Base-by-base conservation (phyloP, 2,329 filamentous ascomycete genomes). In the Xylaria sp. region DNA sequence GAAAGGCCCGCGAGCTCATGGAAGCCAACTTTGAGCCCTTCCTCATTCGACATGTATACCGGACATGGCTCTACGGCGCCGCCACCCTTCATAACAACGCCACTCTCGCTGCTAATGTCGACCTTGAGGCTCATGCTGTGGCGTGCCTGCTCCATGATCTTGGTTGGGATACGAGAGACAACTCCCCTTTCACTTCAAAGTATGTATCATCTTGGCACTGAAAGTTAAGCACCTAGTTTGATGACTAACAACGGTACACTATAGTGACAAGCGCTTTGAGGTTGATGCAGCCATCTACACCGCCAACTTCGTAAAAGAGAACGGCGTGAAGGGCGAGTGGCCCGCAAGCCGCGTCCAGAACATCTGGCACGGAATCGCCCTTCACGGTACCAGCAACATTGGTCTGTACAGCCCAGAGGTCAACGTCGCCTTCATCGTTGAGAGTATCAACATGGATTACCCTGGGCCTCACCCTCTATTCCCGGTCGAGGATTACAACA, bases 201-300 rank as follows among this genome's bases (percentile, higher is more conserved):
- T 66, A 66, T 17, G 64, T 61, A n/a, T 32, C 8, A 21, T 30
- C 24, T 19, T 17, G 14, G 8, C 24, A 4, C 1, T 17, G 1
- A 19, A 55, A 1, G 36, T 17, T 14, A 54, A 11, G n/a, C 11
- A 11, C 34, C 34, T 21, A 21, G 4, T 27, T 47, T 21, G 14
- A 17, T n/a, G 2, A 30, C 67, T 69, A 59, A 69, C 47, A 30
- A 36, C 30, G 1, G 7, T 4, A 17, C 14, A 4, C 19, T 14
- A 19, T 12, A 69, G 67, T 36, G 75, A 74, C 61, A 72, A 75
- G 61, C 74, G 75, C 36, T 75, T 74, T 63, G 74, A 74, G 54
- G 69, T 77, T 32, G 75, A 77, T 64, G 74, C 71, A n/a, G 75
- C 75, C 36, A 75, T 75, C 61, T 71, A 71, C 27, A 60, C 74